Percentiles rank a stretch among this genome's conserved stretches.
phyloP scores from a whole-genome alignment of 106 monocot genomes.

The Acanthochlamys bracteata region DNA sequence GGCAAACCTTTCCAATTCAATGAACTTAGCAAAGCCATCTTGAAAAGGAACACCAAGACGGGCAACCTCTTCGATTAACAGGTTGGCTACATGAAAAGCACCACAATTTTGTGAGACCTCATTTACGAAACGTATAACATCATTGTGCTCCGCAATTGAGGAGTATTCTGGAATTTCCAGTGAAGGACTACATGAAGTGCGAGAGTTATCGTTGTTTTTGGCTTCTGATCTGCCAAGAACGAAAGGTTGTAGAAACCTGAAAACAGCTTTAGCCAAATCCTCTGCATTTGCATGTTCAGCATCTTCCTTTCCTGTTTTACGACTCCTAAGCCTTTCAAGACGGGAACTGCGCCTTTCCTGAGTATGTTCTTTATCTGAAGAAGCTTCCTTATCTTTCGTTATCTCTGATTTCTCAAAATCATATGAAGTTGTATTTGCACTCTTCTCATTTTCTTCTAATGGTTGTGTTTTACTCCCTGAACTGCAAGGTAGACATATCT shows the following conservation, averaged over 20 bases:
- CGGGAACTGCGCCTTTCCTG: slow-evolving; percentile 90
- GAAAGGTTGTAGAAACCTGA: slow-evolving; percentile 70
- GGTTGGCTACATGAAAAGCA: slow-evolving; percentile 54
- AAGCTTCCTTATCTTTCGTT: slow-evolving; percentile 47
- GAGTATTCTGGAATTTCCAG: slow-evolving; percentile 35
- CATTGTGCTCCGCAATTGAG: slow-evolving; percentile 34
- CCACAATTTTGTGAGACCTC: slow-evolving; percentile 49
- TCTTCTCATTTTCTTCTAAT: slow-evolving; percentile 16
- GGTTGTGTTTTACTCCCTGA: slow-evolving; percentile 21
- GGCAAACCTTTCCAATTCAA: slow-evolving; percentile 68
- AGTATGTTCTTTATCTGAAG: slow-evolving; percentile 67
- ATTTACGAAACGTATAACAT: slow-evolving; percentile 48
- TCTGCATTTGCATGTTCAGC: slow-evolving; percentile 39
- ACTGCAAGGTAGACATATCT: slow-evolving; percentile 31
- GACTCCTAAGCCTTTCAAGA: slow-evolving; percentile 93
- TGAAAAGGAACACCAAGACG: slow-evolving; percentile 36
- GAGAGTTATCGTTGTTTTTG: slow-evolving; percentile 23
- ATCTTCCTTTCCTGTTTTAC: slow-evolving; percentile 88
- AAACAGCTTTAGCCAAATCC: slow-evolving; percentile 55
- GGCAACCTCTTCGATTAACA: slow-evolving; percentile 83
- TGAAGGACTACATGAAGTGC: slow-evolving; percentile 11
- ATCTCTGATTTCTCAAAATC: slow-evolving; percentile 26
- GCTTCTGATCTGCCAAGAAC: slow-evolving; percentile 22
- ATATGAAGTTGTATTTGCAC: slow-evolving; percentile 12
- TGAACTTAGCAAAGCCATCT: slow-evolving; percentile 39